A percentile compares a stretch with the other conserved stretches of the same genome.
phyloP scores from a whole-genome alignment of 2,329 filamentous ascomycete species.

The Didymella lethalis region DNA sequence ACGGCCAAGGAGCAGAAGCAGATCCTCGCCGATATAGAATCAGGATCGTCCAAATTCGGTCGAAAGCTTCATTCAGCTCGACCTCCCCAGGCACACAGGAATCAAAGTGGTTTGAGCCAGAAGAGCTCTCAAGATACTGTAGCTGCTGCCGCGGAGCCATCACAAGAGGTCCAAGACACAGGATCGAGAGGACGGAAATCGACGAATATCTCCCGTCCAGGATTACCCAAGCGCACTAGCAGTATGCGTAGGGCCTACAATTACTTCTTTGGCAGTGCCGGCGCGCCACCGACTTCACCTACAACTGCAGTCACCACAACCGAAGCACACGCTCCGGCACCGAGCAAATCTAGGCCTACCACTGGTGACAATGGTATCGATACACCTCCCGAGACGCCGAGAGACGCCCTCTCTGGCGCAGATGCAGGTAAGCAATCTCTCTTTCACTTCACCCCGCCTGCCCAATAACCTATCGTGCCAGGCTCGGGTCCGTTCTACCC shows the following conservation, averaged over 20 bases:
- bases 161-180: slow-evolving; percentile 36
- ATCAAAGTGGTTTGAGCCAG: slow-evolving; percentile 30
- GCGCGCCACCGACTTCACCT: slow-evolving; percentile 37
- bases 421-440: slow-evolving; percentile 29
- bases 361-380: slow-evolving; percentile 40
- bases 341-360: slow-evolving; percentile 31
- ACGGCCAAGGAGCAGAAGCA: slow-evolving; percentile 50
- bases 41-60: slow-evolving; percentile 48
- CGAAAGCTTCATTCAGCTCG: slow-evolving; percentile 40
- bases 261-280: slow-evolving; percentile 50
- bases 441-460: slow-evolving; percentile 26
- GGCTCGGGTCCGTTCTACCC: slow-evolving; percentile 29
- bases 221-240: slow-evolving; percentile 48
- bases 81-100: slow-evolving; percentile 32
- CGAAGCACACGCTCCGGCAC: slow-evolving; percentile 29
- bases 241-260: slow-evolving; percentile 53
- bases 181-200: slow-evolving; percentile 45
- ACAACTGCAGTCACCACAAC: slow-evolving; percentile 40
- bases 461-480: slow-evolving; percentile 36
- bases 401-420: slow-evolving; percentile 27
- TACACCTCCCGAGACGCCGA: slow-evolving; percentile 47
- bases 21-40: slow-evolving; percentile 51
- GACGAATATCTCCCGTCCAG: slow-evolving; percentile 41
- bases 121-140: slow-evolving; percentile 40
- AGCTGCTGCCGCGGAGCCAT: slow-evolving; percentile 39